Conservation (phyloP, 495 filamentous ascomycete species). For the Xylaria cubensis region DNA sequence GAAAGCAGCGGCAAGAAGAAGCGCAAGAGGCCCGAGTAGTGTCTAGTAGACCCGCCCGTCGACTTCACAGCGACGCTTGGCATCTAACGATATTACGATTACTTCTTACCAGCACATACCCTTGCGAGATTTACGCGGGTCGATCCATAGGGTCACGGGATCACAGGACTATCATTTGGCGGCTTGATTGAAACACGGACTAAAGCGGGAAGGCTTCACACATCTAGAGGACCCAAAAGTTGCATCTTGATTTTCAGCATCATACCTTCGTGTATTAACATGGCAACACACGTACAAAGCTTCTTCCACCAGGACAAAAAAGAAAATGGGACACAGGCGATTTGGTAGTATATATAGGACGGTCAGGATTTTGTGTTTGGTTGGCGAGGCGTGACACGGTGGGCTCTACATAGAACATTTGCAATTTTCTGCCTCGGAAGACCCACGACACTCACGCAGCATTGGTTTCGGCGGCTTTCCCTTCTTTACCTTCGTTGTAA, state of each 20-base stretch:
- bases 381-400: conserved; percentile 40
- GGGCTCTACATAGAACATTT: conserved; percentile 32
- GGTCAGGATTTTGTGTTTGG: conserved; percentile 27
- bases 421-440: conserved; percentile 34
- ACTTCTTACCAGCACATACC: conserved; percentile 34
- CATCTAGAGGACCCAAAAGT: conserved; percentile 45
- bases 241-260: conserved; percentile 45
- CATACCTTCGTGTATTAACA: conserved; percentile 48
- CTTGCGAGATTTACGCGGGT: conserved; percentile 32
- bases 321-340: conserved; percentile 38
- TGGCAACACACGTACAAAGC: conserved; percentile 38
- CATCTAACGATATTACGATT: conserved; percentile 47
- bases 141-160: conserved; percentile 35
- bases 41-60: conserved; percentile 19
- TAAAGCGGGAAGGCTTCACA: conserved; percentile 30
- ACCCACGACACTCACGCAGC: conserved; percentile 29
- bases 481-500: conserved; percentile 65
- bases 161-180: conserved; percentile 26
- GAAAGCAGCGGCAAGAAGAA: conserved; percentile 69
- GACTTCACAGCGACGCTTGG: conserved; percentile 24
- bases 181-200: conserved; percentile 25
- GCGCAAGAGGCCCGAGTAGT: conserved; percentile 71
- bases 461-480: conserved; percentile 40
- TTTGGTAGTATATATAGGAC: conserved; percentile 32
- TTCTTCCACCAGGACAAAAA: conserved; percentile 41